These are phyloP conservation scores for Hemisphaericaspora lyxosophila DNA, from an alignment of 1,139 yeast species.

Conservation along the genomic window DNA sequence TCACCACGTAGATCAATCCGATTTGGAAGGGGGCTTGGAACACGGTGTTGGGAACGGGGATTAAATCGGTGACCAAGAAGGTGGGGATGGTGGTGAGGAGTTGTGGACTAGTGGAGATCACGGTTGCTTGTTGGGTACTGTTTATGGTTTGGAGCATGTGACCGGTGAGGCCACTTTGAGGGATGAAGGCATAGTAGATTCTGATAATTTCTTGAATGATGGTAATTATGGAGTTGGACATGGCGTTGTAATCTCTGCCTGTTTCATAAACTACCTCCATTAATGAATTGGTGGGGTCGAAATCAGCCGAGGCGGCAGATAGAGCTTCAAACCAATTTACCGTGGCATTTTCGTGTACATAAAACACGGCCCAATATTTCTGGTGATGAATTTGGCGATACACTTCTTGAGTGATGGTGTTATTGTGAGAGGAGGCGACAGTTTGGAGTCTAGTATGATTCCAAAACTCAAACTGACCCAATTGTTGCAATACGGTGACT, in stretches of 20 bases:
- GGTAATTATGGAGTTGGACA: slow-evolving; percentile 21
- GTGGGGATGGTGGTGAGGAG: slow-evolving; percentile 26
- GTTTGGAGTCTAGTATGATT: slow-evolving; percentile 18
- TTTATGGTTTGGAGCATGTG: slow-evolving; percentile 22
- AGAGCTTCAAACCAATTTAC: slow-evolving; percentile 21
- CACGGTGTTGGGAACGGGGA: slow-evolving; percentile 26
- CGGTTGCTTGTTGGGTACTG: slow-evolving; percentile 17
- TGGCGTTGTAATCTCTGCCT: slow-evolving; percentile 34
- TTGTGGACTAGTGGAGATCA: slow-evolving; percentile 22
- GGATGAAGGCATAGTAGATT: slow-evolving; percentile 17
- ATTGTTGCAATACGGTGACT: slow-evolving; percentile 19
- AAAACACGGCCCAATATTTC: slow-evolving; percentile 31
- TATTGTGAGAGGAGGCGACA: slow-evolving; percentile 21
- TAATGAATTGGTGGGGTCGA: slow-evolving; percentile 18
- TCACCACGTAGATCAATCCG: slow-evolving; percentile 32
- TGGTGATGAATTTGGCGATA: slow-evolving; percentile 31
- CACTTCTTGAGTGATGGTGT: slow-evolving; percentile 27
- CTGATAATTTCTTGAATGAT: slow-evolving; percentile 18
- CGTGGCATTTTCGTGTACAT: slow-evolving; percentile 30
- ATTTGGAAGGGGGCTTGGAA: slow-evolving; percentile 33
- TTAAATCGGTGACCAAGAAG: slow-evolving; percentile 19
- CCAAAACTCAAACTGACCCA: slow-evolving; percentile 27
- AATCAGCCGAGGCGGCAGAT: slow-evolving; percentile 14
- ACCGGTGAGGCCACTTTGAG: slow-evolving; percentile 21
- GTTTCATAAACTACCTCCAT: slow-evolving; percentile 31